Evolutionary conservation across 2,329 filamentous ascomycete genomes (phyloP).

Genomic region (Chaetomium sp.): DNA sequence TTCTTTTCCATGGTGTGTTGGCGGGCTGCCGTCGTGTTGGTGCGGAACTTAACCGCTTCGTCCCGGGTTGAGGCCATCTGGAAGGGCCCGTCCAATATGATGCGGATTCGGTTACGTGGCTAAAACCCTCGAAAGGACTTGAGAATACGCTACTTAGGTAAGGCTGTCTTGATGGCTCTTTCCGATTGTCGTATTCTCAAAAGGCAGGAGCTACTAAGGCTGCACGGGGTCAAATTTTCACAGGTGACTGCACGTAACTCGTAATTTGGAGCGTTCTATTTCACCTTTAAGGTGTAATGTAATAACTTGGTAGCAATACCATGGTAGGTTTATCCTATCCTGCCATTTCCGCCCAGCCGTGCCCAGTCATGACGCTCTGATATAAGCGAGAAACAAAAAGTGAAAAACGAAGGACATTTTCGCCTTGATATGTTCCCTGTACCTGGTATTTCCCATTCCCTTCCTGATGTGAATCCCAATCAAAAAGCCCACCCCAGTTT

Average conservation of each 20-base stretch:
- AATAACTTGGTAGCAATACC: background rate
- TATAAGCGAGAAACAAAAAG: background rate
- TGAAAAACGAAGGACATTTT: slow-evolving; percentile 4
- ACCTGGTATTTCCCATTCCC: slow-evolving; percentile 9
- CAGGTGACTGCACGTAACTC: too few species aligned
- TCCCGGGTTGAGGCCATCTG: too few species aligned
- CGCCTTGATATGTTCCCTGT: background rate
- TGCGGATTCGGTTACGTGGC: too few species aligned
- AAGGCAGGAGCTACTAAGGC: too few species aligned
- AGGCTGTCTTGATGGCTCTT: too few species aligned
- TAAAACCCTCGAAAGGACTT: too few species aligned
- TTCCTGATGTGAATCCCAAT: background rate
- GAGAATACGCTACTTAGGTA: too few species aligned
- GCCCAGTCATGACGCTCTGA: slow-evolving; percentile 6
- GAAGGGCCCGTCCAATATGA: too few species aligned
- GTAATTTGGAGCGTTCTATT: background rate
- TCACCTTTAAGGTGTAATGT: background rate
- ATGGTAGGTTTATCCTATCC: background rate
- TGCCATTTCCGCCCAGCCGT: background rate
- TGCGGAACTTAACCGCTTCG: too few species aligned
- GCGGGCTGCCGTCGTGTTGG: too few species aligned
- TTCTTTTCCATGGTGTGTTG: background rate
- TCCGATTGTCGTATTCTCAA: too few species aligned
- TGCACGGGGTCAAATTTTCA: too few species aligned
- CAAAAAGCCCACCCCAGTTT: background rate